Conservation (phyloP, 1,284 basidiomycete genomes). For the Melampsora americana region DNA sequence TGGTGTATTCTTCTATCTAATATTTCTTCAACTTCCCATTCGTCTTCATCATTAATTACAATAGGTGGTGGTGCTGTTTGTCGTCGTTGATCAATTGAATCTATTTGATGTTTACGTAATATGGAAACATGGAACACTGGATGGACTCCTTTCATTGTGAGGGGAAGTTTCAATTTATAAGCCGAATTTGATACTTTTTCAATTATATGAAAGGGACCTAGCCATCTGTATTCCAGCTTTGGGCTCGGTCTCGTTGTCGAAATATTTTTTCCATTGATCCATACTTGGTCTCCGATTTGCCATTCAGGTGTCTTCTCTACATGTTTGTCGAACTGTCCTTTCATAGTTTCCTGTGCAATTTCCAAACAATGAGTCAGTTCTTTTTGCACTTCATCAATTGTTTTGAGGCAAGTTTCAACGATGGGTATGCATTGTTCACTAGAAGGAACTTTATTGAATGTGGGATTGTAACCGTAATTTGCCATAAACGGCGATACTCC, state of each 20-base stretch:
- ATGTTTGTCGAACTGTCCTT: background rate
- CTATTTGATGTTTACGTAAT: background rate
- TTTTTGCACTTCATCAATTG: background rate
- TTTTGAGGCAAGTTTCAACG: background rate
- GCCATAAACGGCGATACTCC: background rate
- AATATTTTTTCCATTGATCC: background rate
- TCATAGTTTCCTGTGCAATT: background rate
- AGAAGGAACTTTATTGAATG: background rate
- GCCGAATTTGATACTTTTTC: background rate
- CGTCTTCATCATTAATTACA: background rate
- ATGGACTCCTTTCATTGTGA: background rate
- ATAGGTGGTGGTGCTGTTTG: background rate
- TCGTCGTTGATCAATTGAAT: background rate
- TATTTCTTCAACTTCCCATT: constrained; percentile 9
- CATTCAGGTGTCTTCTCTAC: background rate
- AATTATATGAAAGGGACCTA: background rate
- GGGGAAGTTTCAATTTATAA: background rate
- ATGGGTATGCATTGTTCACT: background rate
- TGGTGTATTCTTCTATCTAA: background rate
- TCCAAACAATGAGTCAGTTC: constrained; percentile 5
- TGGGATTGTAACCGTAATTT: background rate
- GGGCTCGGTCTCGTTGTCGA: background rate
- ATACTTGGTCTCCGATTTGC: background rate
- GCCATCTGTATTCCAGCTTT: background rate
- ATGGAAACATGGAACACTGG: constrained; percentile 14